Evolutionary conservation across 192 early-diverging fungal species (phyloP).

Genomic region (Umbelopsis sp.): DNA sequence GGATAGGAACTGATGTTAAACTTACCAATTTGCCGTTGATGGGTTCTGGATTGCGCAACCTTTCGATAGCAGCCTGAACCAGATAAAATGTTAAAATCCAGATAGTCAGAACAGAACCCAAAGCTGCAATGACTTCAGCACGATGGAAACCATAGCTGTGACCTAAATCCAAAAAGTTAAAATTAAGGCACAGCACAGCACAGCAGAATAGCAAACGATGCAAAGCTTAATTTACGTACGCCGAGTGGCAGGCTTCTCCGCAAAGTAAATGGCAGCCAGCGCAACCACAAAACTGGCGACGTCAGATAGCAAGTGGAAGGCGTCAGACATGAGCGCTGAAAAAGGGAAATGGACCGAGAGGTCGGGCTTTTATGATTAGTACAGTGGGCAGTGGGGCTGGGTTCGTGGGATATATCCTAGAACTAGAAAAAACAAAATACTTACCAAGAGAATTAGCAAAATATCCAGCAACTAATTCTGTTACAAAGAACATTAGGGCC

Average conservation of each 20-base stretch:
- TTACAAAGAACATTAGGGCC: constrained; percentile 62
- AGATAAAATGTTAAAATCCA: constrained; percentile 73
- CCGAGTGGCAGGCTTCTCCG: constrained; percentile 62
- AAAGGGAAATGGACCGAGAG: constrained; percentile 34
- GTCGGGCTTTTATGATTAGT: constrained; percentile 21
- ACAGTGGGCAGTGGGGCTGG: not conserved
- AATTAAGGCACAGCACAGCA: not conserved
- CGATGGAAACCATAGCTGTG: constrained; percentile 79
- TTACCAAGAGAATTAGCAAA: constrained; percentile 54
- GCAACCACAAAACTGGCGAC: constrained; percentile 77
- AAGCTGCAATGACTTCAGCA: constrained; percentile 78
- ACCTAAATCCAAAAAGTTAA: constrained; percentile 26
- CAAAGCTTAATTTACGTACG: constrained; percentile 47
- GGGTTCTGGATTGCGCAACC: constrained; percentile 60
- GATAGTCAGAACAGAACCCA: constrained; percentile 75
- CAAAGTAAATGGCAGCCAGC: constrained; percentile 63
- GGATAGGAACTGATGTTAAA: not conserved
- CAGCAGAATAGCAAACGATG: too few relatives aligned
- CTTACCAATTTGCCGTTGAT: constrained; percentile 62
- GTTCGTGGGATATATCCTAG: not conserved
- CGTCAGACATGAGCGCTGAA: constrained; percentile 76
- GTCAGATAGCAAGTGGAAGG: constrained; percentile 74
- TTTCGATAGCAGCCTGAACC: constrained; percentile 71
- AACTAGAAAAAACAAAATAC: not conserved
- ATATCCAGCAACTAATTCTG: constrained; percentile 65